Evolutionary conservation across 1,284 basidiomycete genomes (phyloP), one percentile per base, ranked within the genome.

Genomic region (Papiliotrema flavescens): DNA sequence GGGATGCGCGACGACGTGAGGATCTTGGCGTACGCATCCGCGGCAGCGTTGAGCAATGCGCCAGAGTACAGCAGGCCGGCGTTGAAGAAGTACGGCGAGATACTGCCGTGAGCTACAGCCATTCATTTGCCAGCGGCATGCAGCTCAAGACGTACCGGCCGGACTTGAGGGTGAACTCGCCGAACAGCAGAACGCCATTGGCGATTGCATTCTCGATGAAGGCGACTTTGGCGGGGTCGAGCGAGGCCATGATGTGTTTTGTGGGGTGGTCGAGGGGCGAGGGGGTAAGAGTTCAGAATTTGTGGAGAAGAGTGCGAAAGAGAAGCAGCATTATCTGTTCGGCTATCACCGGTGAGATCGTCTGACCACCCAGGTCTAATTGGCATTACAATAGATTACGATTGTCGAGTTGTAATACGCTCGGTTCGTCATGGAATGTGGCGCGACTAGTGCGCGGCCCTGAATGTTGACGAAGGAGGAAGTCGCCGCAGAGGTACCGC

Each of bases 1-100:
- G 86, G 85, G 15, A 88, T 74, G 1, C 80, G 71, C 4, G 75
- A 75, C 7, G 65, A 60, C 4, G 73, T 61, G 11, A 80, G 64
- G 26, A 80, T 71, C 50, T 85, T 76, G 3, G 95, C 91, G 67
- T 96, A 98, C 15, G 94, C 91, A n/a, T 82, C 80, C 8, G 92
- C 87, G 26, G 96, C 80, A 7, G 86, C 82, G 39, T 86, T 79
- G 36, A 98, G 84, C 40, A 95, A 85, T 1, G 85, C 82, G 0
- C 94, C 90, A 4, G 88, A 86, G 75, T 87, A 91, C 61, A 98
- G 81, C 13, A 90, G 81, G 9, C 91, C 90, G 0, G 91, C 90
- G 73, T 98, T 97, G 83, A 97, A 94, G 76, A 98, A 98, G 79
- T 98, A 98, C 1, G 95, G 95, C 14, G 93, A 96, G 54, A 83